Percentiles rank a stretch among this genome's conserved stretches.
Evolutionary conservation across 306 rosid genomes (phyloP).

Genomic region (Pterocarpus santalinus): DNA sequence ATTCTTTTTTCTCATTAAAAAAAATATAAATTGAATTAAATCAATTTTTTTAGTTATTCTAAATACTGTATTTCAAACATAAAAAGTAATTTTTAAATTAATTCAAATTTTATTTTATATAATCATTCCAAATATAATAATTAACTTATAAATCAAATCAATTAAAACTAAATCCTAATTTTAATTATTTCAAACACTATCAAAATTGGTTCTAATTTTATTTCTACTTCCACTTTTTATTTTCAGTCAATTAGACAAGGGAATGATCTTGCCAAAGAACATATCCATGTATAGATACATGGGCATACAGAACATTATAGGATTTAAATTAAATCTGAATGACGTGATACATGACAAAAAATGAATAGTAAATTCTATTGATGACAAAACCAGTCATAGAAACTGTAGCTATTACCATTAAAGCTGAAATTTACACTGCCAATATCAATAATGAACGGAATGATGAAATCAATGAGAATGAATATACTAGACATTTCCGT

Average conservation of each 20-base stretch:
- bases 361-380: background rate
- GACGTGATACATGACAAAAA: background rate
- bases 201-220: too few relatives aligned
- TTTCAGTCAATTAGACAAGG: background rate
- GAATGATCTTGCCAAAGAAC: background rate
- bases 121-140: too few relatives aligned
- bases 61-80: too few relatives aligned
- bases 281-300: background rate
- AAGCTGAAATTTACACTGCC: background rate
- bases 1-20: too few relatives aligned
- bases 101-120: too few relatives aligned
- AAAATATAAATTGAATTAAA: too few relatives aligned
- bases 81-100: too few relatives aligned
- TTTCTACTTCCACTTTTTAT: too few relatives aligned
- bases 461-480: background rate
- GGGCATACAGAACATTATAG: background rate
- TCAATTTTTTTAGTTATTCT: too few relatives aligned
- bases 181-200: too few relatives aligned
- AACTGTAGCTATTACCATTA: background rate
- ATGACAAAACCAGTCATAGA: background rate
- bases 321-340: background rate
- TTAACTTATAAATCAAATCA: too few relatives aligned
- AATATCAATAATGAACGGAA: background rate
- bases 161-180: too few relatives aligned
- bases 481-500: background rate